These are phyloP conservation scores for Ilyonectria robusta DNA, from an alignment of 2,329 filamentous ascomycete species.

Conservation along the genomic window DNA sequence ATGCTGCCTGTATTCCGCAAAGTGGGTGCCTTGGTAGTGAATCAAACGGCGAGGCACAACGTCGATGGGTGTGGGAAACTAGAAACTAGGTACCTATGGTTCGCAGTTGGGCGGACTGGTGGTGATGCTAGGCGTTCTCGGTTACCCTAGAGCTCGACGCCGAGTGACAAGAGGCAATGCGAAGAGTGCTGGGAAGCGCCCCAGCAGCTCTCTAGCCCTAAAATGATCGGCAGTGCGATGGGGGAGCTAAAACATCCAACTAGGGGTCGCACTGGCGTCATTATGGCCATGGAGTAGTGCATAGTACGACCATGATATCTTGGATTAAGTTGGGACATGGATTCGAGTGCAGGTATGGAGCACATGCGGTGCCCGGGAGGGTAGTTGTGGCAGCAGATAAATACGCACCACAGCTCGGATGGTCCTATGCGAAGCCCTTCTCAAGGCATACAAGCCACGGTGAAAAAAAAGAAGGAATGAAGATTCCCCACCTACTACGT, in stretches of 20 bases:
- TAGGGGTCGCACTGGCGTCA: constrained; percentile 4
- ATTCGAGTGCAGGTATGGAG: neutral
- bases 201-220: constrained; percentile 22
- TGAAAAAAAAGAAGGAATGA: neutral
- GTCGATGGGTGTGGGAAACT: neutral
- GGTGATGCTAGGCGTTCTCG: constrained; percentile 7
- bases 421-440: neutral
- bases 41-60: constrained; percentile 20
- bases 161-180: constrained; percentile 4
- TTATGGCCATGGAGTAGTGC: neutral
- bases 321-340: neutral
- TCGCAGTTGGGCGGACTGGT: constrained; percentile 3
- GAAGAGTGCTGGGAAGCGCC: neutral
- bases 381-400: neutral
- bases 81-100: neutral
- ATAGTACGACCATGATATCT: neutral
- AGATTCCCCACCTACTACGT: neutral
- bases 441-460: neutral
- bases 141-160: constrained; percentile 13
- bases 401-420: neutral
- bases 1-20: neutral
- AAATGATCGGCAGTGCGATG: constrained; percentile 25
- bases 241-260: constrained; percentile 12
- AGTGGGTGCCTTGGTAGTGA: constrained; percentile 3
- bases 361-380: neutral